Conservation (phyloP, 306 rosid species). For the Corylus americana region DNA sequence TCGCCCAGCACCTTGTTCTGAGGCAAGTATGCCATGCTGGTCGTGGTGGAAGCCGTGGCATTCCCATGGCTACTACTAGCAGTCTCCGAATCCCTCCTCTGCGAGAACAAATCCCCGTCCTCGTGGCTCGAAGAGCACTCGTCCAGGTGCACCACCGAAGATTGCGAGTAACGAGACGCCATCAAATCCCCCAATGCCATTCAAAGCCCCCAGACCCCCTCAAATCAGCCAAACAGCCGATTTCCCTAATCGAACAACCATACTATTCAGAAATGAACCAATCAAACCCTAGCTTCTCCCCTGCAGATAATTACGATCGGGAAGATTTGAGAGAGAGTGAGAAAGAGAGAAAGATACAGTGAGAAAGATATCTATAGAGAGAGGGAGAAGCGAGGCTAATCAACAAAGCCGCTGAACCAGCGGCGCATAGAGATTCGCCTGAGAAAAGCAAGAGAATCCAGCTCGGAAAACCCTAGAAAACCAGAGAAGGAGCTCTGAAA, state of each 20-base stretch:
- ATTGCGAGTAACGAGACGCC: conserved; percentile 94
- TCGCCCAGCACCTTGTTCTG: conserved; percentile 70
- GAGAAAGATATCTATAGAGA: background rate
- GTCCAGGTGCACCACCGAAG: conserved; percentile 60
- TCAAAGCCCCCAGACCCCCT: conserved; percentile 57
- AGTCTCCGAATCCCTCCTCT: conserved; percentile 64
- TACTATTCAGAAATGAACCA: conserved; percentile 11
- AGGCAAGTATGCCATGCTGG: conserved; percentile 85
- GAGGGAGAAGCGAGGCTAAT: conserved; percentile 22
- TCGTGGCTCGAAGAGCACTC: conserved; percentile 47
- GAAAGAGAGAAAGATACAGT: background rate
- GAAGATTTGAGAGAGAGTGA: conserved; percentile 16
- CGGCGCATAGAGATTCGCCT: conserved; percentile 72
- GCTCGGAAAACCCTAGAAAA: conserved; percentile 42
- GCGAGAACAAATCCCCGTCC: conserved; percentile 40
- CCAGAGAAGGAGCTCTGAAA: conserved; percentile 18
- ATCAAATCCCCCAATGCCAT: conserved; percentile 99
- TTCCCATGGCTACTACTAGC: conserved; percentile 57
- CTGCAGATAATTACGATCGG: background rate
- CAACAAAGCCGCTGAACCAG: conserved; percentile 82
- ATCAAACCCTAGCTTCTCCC: conserved; percentile 1
- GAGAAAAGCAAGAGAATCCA: conserved; percentile 63
- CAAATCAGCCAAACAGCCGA: conserved; percentile 32
- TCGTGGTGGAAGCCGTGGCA: conserved; percentile 49
- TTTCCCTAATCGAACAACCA: conserved; percentile 37